Evolutionary conservation across 2,329 filamentous ascomycete genomes (phyloP).

Genomic region (Pestalotiopsis sp.): DNA sequence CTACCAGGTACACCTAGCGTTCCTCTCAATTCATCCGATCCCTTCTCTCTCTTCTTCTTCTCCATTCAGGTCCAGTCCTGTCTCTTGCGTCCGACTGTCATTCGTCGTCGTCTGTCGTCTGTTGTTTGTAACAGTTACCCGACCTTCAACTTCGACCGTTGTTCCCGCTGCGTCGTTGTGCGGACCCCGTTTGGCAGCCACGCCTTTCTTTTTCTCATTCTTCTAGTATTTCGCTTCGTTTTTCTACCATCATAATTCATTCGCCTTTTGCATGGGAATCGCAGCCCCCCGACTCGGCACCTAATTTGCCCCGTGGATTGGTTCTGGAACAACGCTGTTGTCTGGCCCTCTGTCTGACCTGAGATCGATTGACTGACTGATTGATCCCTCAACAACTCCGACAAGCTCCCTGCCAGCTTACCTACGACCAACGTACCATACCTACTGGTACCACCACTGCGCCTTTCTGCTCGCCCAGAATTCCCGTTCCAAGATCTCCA

Average conservation of each 20-base stretch:
- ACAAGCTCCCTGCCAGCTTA: neutral
- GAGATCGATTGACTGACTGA: neutral
- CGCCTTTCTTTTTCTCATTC: neutral
- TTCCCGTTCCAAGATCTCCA: slow-evolving; percentile 8
- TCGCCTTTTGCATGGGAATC: neutral
- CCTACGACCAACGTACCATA: neutral
- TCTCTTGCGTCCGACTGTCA: neutral
- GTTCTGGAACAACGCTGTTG: neutral
- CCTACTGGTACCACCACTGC: neutral
- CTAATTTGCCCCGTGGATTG: neutral
- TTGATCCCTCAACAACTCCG: neutral
- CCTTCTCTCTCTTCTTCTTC: slow-evolving; percentile 1
- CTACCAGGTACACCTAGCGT: neutral
- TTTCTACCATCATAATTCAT: neutral
- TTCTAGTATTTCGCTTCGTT: neutral
- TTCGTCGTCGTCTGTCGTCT: neutral
- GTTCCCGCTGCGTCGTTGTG: neutral
- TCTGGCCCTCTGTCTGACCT: neutral
- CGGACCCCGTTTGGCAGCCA: neutral
- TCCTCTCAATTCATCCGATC: slow-evolving; percentile 1
- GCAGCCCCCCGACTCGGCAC: neutral
- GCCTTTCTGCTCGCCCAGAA: neutral
- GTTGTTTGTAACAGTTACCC: neutral
- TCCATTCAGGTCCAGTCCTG: neutral
- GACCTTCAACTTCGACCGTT: slow-evolving; percentile 3